Conservation (phyloP, 2,329 filamentous ascomycete genomes). For the Epichloe amarillans region DNA sequence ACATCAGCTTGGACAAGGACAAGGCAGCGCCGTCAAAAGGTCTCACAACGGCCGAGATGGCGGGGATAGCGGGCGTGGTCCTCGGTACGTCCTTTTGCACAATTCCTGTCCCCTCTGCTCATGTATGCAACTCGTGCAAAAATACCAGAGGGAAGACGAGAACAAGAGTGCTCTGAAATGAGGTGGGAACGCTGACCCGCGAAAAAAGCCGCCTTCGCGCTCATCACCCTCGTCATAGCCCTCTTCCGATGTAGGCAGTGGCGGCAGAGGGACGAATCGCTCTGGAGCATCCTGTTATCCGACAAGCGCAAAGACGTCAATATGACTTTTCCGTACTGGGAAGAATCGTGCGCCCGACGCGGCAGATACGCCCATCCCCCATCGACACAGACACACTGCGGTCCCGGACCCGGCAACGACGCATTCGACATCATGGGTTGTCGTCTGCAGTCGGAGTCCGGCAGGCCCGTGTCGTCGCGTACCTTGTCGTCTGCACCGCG, state of each 20-base stretch:
- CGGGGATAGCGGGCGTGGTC: neutral
- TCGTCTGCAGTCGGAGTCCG: neutral
- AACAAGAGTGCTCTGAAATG: neutral
- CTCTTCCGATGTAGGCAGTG: neutral
- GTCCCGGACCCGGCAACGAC: too few relatives aligned
- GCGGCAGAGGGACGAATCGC: neutral
- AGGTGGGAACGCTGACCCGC: neutral
- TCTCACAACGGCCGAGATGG: neutral
- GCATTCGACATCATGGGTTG: too few relatives aligned
- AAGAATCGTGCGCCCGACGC: neutral
- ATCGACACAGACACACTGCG: neutral
- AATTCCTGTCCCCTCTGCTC: neutral
- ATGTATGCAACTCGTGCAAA: neutral
- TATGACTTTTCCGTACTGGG: neutral
- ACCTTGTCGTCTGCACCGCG: neutral
- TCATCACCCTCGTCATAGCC: neutral
- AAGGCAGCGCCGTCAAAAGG: neutral
- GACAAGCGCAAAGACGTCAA: neutral
- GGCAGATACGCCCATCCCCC: neutral
- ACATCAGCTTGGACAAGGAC: neutral
- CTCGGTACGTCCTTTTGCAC: neutral
- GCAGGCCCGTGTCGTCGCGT: neutral
- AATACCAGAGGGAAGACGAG: neutral
- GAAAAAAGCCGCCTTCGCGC: neutral
- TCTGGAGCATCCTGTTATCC: neutral